Percentiles rank a stretch among this genome's conserved stretches.
phyloP scores from a whole-genome alignment of 2,329 filamentous ascomycete genomes.

The Huntiella savannae region DNA sequence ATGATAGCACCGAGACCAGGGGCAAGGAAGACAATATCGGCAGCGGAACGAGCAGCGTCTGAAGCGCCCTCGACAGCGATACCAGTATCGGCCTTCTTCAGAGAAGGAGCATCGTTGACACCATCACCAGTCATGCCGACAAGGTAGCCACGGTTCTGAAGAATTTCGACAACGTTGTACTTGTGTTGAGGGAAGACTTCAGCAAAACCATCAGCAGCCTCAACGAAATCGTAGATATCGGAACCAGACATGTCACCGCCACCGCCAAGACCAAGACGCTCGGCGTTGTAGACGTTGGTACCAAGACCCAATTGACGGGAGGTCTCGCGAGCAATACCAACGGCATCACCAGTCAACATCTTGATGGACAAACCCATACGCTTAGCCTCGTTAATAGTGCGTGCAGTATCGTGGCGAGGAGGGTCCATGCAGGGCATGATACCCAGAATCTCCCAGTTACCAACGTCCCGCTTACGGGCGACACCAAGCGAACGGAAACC shows the following conservation, averaged over 20 bases:
- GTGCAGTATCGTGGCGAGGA: slow-evolving; percentile 74
- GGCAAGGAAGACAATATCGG: slow-evolving; percentile 85
- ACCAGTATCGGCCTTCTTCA: slow-evolving; percentile 92
- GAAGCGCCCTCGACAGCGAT: slow-evolving; percentile 87
- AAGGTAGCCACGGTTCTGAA: slow-evolving; percentile 81
- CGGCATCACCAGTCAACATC: slow-evolving; percentile 90
- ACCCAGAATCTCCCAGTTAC: slow-evolving; percentile 75
- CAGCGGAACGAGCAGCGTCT: slow-evolving; percentile 75
- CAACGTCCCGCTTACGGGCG: slow-evolving; percentile 68
- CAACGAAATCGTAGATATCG: slow-evolving; percentile 87
- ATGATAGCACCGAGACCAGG: slow-evolving; percentile 85
- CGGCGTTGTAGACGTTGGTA: slow-evolving; percentile 86
- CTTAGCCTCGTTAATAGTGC: slow-evolving; percentile 81
- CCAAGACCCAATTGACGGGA: slow-evolving; percentile 80
- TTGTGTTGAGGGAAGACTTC: slow-evolving; percentile 93
- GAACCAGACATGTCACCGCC: slow-evolving; percentile 86
- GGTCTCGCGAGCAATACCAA: slow-evolving; percentile 82
- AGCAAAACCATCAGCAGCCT: slow-evolving; percentile 86
- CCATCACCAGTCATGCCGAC: slow-evolving; percentile 94
- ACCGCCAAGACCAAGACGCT: slow-evolving; percentile 75
- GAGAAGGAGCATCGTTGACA: slow-evolving; percentile 81
- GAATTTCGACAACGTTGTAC: slow-evolving; percentile 83
- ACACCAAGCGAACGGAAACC: slow-evolving; percentile 89
- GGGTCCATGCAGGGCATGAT: slow-evolving; percentile 92
- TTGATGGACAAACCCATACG: slow-evolving; percentile 75